Conservation (phyloP, 2,329 filamentous ascomycete genomes). For the Hymenoscyphus scutula region DNA sequence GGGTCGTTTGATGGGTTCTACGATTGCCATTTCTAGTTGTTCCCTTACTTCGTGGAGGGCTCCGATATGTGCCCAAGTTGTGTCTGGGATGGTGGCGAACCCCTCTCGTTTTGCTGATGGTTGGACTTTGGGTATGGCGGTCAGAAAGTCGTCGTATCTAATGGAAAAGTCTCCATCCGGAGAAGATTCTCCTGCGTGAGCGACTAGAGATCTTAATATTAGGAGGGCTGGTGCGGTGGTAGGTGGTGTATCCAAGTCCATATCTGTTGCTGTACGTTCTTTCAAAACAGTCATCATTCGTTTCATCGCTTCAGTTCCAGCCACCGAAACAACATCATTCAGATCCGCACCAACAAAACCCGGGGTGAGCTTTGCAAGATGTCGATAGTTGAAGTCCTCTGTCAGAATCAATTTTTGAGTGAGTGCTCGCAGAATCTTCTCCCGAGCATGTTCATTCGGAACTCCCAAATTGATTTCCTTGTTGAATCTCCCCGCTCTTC, state of each 20-base stretch:
- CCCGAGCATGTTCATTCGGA: constrained; percentile 74
- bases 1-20: constrained; percentile 83
- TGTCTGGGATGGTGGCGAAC: constrained; percentile 89
- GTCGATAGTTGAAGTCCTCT: constrained; percentile 68
- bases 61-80: constrained; percentile 90
- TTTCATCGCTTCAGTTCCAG: constrained; percentile 40
- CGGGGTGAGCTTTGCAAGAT: constrained; percentile 79
- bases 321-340: constrained; percentile 54
- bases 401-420: constrained; percentile 64
- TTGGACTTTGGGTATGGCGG: constrained; percentile 71
- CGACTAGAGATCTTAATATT: constrained; percentile 51
- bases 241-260: constrained; percentile 33
- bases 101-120: constrained; percentile 87
- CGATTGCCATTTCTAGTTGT: constrained; percentile 80
- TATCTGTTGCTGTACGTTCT: constrained; percentile 29
- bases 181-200: constrained; percentile 49
- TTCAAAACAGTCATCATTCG: constrained; percentile 37
- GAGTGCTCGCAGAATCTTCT: constrained; percentile 73
- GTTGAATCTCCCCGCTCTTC: constrained; percentile 74
- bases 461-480: constrained; percentile 85
- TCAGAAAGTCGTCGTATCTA: constrained; percentile 67
- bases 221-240: constrained; percentile 37
- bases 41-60: constrained; percentile 77
- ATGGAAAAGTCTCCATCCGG: constrained; percentile 56
- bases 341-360: constrained; percentile 93